Base-by-base conservation (phyloP, 208 protist genomes). In the Kentomonas sorsogonicus region DNA sequence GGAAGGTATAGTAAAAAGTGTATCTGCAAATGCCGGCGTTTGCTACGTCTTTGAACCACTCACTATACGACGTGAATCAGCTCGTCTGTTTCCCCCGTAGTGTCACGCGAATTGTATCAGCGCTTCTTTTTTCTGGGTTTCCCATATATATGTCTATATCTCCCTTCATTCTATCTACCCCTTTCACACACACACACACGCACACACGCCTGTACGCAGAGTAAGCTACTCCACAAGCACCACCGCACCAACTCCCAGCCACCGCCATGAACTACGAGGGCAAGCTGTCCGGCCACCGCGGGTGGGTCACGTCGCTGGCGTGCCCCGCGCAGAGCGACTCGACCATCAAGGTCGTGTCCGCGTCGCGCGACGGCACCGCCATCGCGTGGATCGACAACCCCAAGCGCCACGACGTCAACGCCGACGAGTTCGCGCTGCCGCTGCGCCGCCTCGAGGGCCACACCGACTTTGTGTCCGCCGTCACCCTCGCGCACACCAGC, bases 341-440 rank as follows among this genome's bases (percentile, higher is more conserved):
- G 40, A 63, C 68, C 65, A 78, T 85, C 67, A 83, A 91, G 74
- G 66, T 79, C 36, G 77, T 91, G 51, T 90, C 79, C 40, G 81
- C 93, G 29, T 99, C 97, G 39, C 90, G 98, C 66, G 98, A 99
- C 79, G 94, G 96, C 72, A 94, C 96, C 52, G 51, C 98, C 64
- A 96, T 99, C 72, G 86, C 98, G 50, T 99, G 98, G 98, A 75
- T 84, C 46, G 69, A 97, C 50, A 92, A 79, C 64, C 82, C 83
- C 60, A 74, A 93, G 55, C 88, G 89, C 64, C 69, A 79, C 60
- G 77, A 73, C 50, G 63, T 59, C 40, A 73, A 82, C 40, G n/a
- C n/a, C n/a, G 82, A 85, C 73, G 94, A 96, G 76, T 60, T 83
- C 38, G 77, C 87, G 56, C 68, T 91, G 33, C 77, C 77, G 27